phyloP scores from a whole-genome alignment of 768 basidiomycete species.

The Mycena amicta region DNA sequence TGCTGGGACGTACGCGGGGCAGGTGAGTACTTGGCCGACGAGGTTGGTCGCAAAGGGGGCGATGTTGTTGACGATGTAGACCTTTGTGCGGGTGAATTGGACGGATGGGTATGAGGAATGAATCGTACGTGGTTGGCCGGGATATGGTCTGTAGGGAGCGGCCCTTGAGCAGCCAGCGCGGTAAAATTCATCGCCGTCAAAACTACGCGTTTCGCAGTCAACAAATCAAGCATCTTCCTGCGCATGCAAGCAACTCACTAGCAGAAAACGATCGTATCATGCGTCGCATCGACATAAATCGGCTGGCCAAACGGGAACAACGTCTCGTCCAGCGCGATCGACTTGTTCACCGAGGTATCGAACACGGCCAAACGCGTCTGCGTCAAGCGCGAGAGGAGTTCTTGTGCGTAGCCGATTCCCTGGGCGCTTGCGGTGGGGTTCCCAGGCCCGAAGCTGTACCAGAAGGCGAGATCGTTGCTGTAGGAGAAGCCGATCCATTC shows the following conservation, averaged over 20 bases:
- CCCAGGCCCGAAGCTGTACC: conserved; percentile 72
- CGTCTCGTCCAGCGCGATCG: conserved; percentile 54
- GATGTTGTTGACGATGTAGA: conserved; percentile 30
- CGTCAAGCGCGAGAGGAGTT: conserved; percentile 72
- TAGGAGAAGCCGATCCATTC: conserved; percentile 84
- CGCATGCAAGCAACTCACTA: conserved; percentile 37
- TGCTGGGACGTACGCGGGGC: conserved; percentile 27
- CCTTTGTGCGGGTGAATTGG: conserved; percentile 51
- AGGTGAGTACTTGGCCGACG: conserved; percentile 51
- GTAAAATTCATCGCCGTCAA: conserved; percentile 76
- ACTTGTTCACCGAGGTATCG: conserved; percentile 69
- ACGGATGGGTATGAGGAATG: conserved; percentile 54
- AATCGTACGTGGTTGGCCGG: conserved; percentile 52
- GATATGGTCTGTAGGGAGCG: conserved; percentile 63
- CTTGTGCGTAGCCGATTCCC: conserved; percentile 70
- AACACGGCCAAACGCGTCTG: conserved; percentile 52
- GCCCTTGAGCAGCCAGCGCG: conserved; percentile 59
- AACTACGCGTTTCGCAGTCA: no score
- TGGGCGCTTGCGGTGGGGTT: conserved; percentile 62
- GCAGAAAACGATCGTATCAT: conserved; percentile 74
- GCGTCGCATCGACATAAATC: conserved; percentile 74
- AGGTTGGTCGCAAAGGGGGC: conserved; percentile 36
- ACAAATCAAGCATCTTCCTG: background rate
- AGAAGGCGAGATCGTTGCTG: conserved; percentile 51
- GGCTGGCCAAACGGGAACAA: conserved; percentile 59